Evolutionary conservation across 75 land plant genomes (phyloP).

Genomic region (Pinus taeda): DNA sequence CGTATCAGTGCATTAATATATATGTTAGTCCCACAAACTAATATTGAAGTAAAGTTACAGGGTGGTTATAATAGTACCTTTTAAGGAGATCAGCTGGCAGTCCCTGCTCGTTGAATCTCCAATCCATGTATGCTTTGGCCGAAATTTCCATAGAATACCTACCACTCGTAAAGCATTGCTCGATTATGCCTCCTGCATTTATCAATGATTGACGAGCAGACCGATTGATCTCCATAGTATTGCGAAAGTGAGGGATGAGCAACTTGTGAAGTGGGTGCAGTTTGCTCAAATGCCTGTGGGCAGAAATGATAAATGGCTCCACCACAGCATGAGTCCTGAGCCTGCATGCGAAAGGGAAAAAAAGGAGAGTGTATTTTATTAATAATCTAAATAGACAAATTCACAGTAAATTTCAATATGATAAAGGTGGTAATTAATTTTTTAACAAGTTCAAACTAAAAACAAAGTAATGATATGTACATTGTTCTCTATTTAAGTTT

Average conservation of each 20-base stretch:
- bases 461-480: too few relatives aligned
- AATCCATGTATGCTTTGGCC: constrained; percentile 46
- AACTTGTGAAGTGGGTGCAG: constrained; percentile 70
- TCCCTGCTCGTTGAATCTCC: constrained; percentile 61
- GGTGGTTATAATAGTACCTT: constrained; percentile 15
- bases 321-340: constrained; percentile 57
- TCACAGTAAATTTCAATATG: too few relatives aligned
- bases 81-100: constrained; percentile 66
- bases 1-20: too few relatives aligned
- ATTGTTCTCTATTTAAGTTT: too few relatives aligned
- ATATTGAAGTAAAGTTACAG: too few relatives aligned
- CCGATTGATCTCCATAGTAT: constrained; percentile 75
- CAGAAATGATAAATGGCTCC: constrained; percentile 75
- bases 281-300: constrained; percentile 62
- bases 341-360: constrained; percentile 10
- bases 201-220: constrained; percentile 49
- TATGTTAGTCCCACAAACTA: too few relatives aligned
- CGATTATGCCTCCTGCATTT: constrained; percentile 57
- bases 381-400: too few relatives aligned
- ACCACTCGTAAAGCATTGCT: constrained; percentile 37
- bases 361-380: neutral
- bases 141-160: constrained; percentile 52
- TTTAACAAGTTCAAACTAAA: too few relatives aligned
- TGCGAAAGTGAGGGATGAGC: constrained; percentile 65
- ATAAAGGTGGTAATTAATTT: too few relatives aligned